Base-by-base conservation (phyloP, 352 stramenopile species). In the Pythium phragmitis region DNA sequence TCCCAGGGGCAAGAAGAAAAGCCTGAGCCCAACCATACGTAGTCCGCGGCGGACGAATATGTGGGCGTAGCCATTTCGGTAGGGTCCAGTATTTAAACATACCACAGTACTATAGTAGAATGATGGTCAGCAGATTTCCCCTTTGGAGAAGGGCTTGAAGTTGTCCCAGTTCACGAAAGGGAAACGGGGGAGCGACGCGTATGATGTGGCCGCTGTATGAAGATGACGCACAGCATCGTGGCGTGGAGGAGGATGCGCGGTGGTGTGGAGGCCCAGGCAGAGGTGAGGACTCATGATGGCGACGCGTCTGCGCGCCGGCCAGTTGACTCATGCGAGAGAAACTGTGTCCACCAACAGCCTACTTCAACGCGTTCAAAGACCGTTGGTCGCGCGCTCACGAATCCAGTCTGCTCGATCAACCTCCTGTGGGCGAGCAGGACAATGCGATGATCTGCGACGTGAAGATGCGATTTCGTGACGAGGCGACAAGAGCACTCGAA, bases 151-250 rank as follows among this genome's bases (percentile, higher is more conserved):
- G 42, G 42, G 42, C 2, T 67, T 67, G 60, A 67, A 67, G 60
- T 67, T 53, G 34, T 13, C 34, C 34, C 34, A 39, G 34, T 47
- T 13, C 36, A 30, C n/a, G 34, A 46, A 62, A 62, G 57, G 39
- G 46, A 54, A 63, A 56, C 33, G 13, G 26, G 30, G 19, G 26
- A 7, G 8, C 28, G 50, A 36, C 23, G 19, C 3, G 49, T 21
- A 21, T 30, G 59, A 68, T 68, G 62, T 68, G 62, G 62, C 62
- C 62, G 62, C 55, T 67, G 30, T 47, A 36, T 37, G 41, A 28
- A n/a, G 60, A 54, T 19, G 14, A 41, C 13, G 19, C 26, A 30
- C 26, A 3, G 12, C 11, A 30, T 19, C 21, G 12, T 23, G 6
- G 3, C 11, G 14, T 33, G 17, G 47, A 47, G 19, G 34, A 43